Evolutionary conservation across 345 rosid genomes (phyloP).

Genomic region (Gynandropsis gynandra): DNA sequence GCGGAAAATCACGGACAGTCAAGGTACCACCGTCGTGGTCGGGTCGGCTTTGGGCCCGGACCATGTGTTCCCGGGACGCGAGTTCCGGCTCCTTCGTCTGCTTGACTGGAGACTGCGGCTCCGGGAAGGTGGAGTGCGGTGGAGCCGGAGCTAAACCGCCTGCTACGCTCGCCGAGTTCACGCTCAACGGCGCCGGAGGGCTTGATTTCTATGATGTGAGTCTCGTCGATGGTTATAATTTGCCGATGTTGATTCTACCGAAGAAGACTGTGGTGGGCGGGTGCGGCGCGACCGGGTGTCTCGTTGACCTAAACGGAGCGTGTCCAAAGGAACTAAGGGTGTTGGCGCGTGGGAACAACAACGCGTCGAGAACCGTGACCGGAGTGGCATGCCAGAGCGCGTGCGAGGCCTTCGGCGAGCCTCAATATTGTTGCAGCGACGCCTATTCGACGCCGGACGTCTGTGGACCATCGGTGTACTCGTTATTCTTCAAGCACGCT

Average conservation of each 20-base stretch:
- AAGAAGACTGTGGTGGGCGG: constrained; percentile 35
- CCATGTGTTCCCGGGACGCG: constrained; percentile 41
- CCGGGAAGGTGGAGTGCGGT: constrained; percentile 53
- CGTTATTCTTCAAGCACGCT: constrained; percentile 64
- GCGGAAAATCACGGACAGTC: constrained; percentile 55
- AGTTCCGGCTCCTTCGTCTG: constrained; percentile 45
- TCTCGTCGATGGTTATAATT: constrained; percentile 65
- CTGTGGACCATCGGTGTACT: constrained; percentile 58
- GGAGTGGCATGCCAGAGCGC: constrained; percentile 78
- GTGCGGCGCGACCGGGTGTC: constrained; percentile 83
- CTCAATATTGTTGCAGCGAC: constrained; percentile 65
- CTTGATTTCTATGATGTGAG: constrained; percentile 82
- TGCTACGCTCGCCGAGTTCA: constrained; percentile 86
- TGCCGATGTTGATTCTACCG: constrained; percentile 58
- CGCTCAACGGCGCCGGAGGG: constrained; percentile 64
- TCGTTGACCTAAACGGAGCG: constrained; percentile 69
- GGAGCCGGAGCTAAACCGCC: constrained; percentile 78
- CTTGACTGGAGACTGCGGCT: constrained; percentile 75
- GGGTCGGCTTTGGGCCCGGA: constrained; percentile 85
- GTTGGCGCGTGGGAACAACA: constrained; percentile 29
- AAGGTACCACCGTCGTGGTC: constrained; percentile 62
- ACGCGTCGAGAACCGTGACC: constrained; percentile 20
- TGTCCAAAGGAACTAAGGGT: constrained; percentile 58
- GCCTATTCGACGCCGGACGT: constrained; percentile 71
- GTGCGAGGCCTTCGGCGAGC: constrained; percentile 78